These are phyloP conservation scores for Trifolium subterraneum DNA, from an alignment of 306 rosid species.

Conservation along the genomic window DNA sequence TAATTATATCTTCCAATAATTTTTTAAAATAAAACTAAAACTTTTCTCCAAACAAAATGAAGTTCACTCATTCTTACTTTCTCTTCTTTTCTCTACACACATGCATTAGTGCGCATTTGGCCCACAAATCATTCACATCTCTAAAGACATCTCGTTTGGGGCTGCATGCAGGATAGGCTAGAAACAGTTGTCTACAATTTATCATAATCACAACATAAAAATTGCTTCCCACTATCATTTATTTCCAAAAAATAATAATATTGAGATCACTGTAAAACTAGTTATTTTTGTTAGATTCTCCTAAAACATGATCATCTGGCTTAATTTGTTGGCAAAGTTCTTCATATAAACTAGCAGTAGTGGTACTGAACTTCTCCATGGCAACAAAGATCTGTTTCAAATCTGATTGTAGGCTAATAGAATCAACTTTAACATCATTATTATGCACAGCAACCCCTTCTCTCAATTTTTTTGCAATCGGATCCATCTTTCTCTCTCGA, in stretches of 20 bases:
- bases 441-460: constrained; percentile 41
- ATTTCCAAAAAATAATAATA: neutral
- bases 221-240: neutral
- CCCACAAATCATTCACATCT: constrained; percentile 12
- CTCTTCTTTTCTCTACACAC: neutral
- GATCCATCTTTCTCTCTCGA: constrained; percentile 46
- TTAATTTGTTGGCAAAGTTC: constrained; percentile 59
- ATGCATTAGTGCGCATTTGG: neutral
- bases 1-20: no score
- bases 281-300: constrained; percentile 27
- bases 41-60: neutral
- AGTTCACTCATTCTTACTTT: neutral
- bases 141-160: neutral
- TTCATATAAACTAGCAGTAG: constrained; percentile 58
- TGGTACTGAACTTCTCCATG: constrained; percentile 60
- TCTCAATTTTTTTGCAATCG: constrained; percentile 39
- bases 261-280: neutral
- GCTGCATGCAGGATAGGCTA: neutral
- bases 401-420: constrained; percentile 43
- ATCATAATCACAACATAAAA: neutral
- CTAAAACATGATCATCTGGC: constrained; percentile 37
- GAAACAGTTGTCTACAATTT: neutral
- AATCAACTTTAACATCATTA: constrained; percentile 38
- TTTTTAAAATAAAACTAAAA: neutral
- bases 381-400: constrained; percentile 62